Base-by-base conservation (phyloP, 75 land plant genomes). In the Cupressus sempervirens region DNA sequence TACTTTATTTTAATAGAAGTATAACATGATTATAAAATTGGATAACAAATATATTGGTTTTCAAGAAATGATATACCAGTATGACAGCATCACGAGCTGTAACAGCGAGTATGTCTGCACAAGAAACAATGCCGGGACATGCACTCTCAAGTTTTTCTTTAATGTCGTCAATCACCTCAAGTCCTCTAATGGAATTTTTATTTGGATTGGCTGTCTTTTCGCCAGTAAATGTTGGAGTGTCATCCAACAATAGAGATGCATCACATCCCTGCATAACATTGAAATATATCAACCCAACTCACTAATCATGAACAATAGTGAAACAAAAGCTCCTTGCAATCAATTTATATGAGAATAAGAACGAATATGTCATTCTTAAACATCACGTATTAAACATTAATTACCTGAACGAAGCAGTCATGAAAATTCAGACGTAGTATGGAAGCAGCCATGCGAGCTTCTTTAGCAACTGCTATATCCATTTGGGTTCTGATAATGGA, bases 351-450 rank as follows among this genome's bases (percentile, higher is more conserved):
- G 45, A 43, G 5, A 43, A 38, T 38, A 38, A 43, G 45, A 43
- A 43, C n/a, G n/a, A n/a, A n/a, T n/a, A n/a, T n/a, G n/a, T n/a
- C n/a, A n/a, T n/a, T n/a, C n/a, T n/a, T n/a, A n/a, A n/a, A n/a
- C n/a, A n/a, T n/a, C n/a, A n/a, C n/a, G n/a, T n/a, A n/a, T n/a
- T n/a, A n/a, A n/a, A n/a, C n/a, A n/a, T n/a, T 6, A 9, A 18
- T 35, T 75, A 94, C 98, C 93, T 94, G 92, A 76, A 94, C 95
- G 80, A 94, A 93, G 85, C 94, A 93, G 82, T 94, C 95, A 65
- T 94, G 95, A 82, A 93, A 90, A 83, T 94, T 94, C 35, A 94
- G 82, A 3, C 94, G 89, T 15, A 93, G 58, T 8, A 93, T 82
- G 38, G 72, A 74, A 40, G 96, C 94, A 0, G 93, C 92, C 45